A percentile compares a stretch with the other conserved stretches of the same genome.
phyloP scores from a whole-genome alignment of 139 green algal genomes.

The Chlamydomonas sphaeroides region DNA sequence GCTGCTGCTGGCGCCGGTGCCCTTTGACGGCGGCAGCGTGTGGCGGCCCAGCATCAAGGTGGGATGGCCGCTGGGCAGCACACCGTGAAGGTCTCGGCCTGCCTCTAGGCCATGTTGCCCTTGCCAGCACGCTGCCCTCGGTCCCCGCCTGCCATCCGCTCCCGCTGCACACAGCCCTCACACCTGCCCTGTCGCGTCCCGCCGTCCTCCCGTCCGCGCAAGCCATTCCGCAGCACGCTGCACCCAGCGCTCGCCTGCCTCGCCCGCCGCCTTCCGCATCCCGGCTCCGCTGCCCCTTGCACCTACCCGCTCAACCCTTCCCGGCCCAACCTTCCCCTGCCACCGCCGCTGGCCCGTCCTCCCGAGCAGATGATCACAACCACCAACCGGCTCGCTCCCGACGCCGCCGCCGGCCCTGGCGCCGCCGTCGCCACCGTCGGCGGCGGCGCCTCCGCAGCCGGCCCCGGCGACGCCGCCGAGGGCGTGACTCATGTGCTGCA shows the following conservation, averaged over 20 bases:
- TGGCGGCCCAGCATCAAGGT: slow-evolving; percentile 36
- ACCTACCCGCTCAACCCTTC: background rate
- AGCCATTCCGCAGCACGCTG: too few relatives aligned
- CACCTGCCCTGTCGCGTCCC: too few relatives aligned
- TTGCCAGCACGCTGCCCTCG: too few relatives aligned
- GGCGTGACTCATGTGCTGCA: slow-evolving; percentile 32
- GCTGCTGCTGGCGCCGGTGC: slow-evolving; percentile 62
- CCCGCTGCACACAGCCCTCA: too few relatives aligned
- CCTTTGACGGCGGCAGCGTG: slow-evolving; percentile 61
- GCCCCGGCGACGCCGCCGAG: background rate
- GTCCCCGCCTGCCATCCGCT: too few relatives aligned
- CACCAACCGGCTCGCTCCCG: background rate
- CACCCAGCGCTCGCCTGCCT: background rate
- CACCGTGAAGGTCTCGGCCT: too few relatives aligned
- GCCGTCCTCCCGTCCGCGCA: too few relatives aligned
- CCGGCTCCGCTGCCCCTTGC: background rate
- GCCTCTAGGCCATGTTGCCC: too few relatives aligned
- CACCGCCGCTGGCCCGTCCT: background rate
- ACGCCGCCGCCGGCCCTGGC: background rate
- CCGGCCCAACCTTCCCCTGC: background rate
- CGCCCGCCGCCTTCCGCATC: background rate
- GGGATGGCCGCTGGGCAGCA: too few relatives aligned
- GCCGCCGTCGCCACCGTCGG: background rate
- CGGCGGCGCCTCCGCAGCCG: background rate
- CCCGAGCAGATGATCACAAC: slow-evolving; percentile 1